A percentile compares a stretch with the other conserved stretches of the same genome.
Conservation (phyloP, 768 basidiomycete species). For the Terana coerulea region DNA sequence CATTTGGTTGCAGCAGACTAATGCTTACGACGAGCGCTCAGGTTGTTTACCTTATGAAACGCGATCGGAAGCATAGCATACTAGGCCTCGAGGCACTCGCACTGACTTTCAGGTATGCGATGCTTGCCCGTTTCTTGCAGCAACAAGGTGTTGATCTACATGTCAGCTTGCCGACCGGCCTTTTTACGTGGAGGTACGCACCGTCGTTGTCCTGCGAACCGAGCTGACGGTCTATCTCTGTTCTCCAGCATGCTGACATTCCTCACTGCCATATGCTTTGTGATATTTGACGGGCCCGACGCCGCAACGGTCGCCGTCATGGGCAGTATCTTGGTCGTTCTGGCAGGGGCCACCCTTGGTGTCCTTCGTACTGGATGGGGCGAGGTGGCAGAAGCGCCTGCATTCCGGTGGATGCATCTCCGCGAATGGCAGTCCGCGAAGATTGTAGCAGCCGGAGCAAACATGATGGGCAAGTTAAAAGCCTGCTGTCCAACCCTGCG, state of each 20-base stretch:
- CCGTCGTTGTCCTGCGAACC: too few relatives aligned
- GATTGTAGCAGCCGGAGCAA: too few relatives aligned
- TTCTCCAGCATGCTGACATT: conserved; percentile 12
- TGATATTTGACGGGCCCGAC: conserved; percentile 1
- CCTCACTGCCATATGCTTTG: conserved; percentile 3
- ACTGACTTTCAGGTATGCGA: conserved; percentile 4
- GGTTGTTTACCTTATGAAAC: conserved; percentile 20
- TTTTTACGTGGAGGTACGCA: conserved; percentile 21
- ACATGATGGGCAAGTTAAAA: too few relatives aligned
- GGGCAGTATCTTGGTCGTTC: not conserved
- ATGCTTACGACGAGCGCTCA: too few relatives aligned
- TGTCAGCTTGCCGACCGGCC: conserved; percentile 1
- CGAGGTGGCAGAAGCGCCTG: too few relatives aligned
- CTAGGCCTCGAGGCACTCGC: conserved; percentile 25
- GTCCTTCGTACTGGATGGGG: conserved; percentile 5
- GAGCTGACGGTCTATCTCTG: too few relatives aligned
- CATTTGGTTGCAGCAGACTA: not conserved
- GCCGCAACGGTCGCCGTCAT: not conserved
- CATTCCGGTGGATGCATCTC: too few relatives aligned
- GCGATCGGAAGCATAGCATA: conserved; percentile 13
- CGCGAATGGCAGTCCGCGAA: too few relatives aligned
- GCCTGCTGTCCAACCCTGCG: too few relatives aligned
- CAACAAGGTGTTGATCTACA: too few relatives aligned
- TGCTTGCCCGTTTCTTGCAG: too few relatives aligned
- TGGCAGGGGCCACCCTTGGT: not conserved